Base-by-base conservation (phyloP, 176 grass and related monocot genomes). In the Neostapfia colusana region DNA sequence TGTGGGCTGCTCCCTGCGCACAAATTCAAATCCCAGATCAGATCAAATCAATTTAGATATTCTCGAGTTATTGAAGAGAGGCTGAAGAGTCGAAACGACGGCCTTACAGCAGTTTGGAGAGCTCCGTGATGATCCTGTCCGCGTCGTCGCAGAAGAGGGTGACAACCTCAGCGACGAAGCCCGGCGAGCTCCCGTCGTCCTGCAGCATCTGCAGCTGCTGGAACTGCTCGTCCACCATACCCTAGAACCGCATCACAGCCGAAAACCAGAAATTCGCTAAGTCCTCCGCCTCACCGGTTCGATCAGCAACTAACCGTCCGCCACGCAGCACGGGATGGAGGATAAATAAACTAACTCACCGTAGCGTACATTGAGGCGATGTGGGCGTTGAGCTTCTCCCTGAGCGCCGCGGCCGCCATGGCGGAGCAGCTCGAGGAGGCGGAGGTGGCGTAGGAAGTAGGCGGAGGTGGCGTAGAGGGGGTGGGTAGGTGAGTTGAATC, bases 181-280 rank as follows among this genome's bases (percentile, higher is more conserved):
- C 78, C 49, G 90, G 83, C 16, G 79, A 81, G 73, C 82, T 62
- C 21, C 72, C 90, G 27, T 93, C 88, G 16, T 90, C 93, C 83
- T 97, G 84, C 23, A 97, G 83, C 80, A 88, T 84, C 85, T 89
- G 93, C 59, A 97, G 82, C 77, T 93, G 85, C 88, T 83, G 79
- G 80, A 97, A 97, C 90, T 97, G 90, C 8, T 93, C 79, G 79
- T 93, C 93, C 80, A 97, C 63, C 55, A 84, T 73, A 44, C 87
- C 93, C 93, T 97, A 65, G 50, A 35, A 6, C 11, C 25, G 26
- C 57, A 58, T 6, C 26, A 42, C 36, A 59, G 4, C 8, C 20
- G 24, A 10, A 39, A 10, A 31, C 31, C 6, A 65, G 18, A 75
- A 12, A 62, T 11, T 2, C 2, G 24, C 4, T 28, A 20, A 72